A percentile compares a stretch with the other conserved stretches of the same genome.
Conservation (phyloP, 176 grass and related monocot genomes). For the Saccharum spontaneum region DNA sequence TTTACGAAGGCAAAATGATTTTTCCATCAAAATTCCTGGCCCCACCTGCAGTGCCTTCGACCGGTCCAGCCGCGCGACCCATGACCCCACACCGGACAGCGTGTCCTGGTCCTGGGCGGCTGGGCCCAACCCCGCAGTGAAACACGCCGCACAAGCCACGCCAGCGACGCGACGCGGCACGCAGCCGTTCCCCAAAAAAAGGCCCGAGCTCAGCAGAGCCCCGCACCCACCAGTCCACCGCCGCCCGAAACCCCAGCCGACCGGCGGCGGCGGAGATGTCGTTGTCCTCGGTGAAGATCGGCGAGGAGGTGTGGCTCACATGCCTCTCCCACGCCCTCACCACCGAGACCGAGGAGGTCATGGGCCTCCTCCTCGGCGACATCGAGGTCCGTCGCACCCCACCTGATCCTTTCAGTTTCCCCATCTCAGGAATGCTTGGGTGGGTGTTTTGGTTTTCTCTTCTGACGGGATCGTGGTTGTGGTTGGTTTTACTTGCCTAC, state of each 20-base stretch:
- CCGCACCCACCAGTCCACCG: not conserved
- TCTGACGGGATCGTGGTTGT: constrained; percentile 7
- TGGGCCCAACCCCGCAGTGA: constrained; percentile 24
- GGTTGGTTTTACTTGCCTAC: constrained; percentile 1
- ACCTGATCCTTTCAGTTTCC: too few species aligned
- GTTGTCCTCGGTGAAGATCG: constrained; percentile 70
- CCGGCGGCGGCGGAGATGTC: constrained; percentile 68
- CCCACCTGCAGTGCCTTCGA: not conserved
- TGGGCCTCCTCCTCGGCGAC: constrained; percentile 96
- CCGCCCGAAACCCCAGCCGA: constrained; percentile 29
- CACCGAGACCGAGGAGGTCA: constrained; percentile 96
- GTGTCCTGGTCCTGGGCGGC: not conserved
- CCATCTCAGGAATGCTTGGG: constrained; percentile 11
- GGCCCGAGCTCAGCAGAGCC: not conserved
- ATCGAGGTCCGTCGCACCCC: constrained; percentile 35
- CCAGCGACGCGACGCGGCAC: too few species aligned
- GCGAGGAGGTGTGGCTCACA: constrained; percentile 97
- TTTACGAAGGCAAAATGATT: too few species aligned
- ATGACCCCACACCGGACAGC: constrained; percentile 13
- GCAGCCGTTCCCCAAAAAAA: too few species aligned
- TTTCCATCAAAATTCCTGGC: not conserved
- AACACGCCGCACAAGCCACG: not conserved
- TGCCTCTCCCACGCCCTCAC: constrained; percentile 92
- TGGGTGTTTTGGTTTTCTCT: not conserved
- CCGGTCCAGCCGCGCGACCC: constrained; percentile 17